These are phyloP conservation scores for Solanum peruvianum DNA, from an alignment of 257 asterid species.

Conservation along the genomic window DNA sequence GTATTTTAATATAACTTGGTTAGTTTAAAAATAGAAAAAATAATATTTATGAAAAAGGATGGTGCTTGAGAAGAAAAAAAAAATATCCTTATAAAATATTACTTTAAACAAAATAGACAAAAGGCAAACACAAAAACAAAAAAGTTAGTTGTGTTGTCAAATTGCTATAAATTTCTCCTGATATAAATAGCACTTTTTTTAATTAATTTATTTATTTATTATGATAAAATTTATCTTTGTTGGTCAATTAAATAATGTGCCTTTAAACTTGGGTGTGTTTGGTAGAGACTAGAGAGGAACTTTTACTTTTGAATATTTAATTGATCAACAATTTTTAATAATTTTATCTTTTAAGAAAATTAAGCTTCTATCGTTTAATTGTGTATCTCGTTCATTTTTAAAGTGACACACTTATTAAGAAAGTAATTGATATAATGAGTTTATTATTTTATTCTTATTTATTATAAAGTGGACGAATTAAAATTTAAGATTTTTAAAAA, in stretches of 20 bases:
- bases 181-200: neutral
- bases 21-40: neutral
- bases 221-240: neutral
- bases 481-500: too few species aligned
- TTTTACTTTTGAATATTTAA: neutral
- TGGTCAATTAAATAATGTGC: neutral
- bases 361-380: neutral
- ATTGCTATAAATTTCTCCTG: neutral
- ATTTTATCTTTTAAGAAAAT: neutral
- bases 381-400: fast-evolving
- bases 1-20: neutral
- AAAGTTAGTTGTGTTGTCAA: neutral
- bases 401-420: too few species aligned
- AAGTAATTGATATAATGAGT: too few species aligned
- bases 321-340: neutral
- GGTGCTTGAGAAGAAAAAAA: neutral
- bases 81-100: neutral
- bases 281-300: neutral
- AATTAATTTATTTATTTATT: neutral
- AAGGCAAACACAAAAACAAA: neutral
- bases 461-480: too few species aligned
- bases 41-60: neutral
- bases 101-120: neutral
- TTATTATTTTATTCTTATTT: too few species aligned
- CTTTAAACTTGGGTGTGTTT: neutral